Percentiles rank a stretch among this genome's conserved stretches.
Evolutionary conservation across 495 filamentous ascomycete genomes (phyloP).

Genomic region (Neurospora terricola): DNA sequence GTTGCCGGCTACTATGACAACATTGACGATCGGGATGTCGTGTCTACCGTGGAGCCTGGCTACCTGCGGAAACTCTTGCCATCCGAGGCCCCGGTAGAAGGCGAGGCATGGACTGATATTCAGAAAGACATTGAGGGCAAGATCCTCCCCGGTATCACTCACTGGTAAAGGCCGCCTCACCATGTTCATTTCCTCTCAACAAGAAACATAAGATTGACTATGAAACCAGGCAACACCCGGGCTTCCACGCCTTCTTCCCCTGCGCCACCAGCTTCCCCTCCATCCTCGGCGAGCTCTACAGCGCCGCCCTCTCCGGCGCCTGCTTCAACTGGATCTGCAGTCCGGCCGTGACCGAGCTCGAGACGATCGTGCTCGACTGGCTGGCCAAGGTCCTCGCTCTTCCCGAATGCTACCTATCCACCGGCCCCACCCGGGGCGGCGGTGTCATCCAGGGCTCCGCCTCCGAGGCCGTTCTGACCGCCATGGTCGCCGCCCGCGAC

Average conservation of each 20-base stretch:
- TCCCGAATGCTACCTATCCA: slow-evolving; percentile 67
- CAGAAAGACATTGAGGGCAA: slow-evolving; percentile 77
- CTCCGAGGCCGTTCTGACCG: slow-evolving; percentile 76
- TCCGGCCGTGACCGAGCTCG: slow-evolving; percentile 89
- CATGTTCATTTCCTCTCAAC: not conserved
- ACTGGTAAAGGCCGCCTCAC: slow-evolving; percentile 50
- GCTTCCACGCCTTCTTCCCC: slow-evolving; percentile 96
- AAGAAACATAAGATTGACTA: not conserved
- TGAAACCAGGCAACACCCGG: slow-evolving; percentile 55
- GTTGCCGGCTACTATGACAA: slow-evolving; percentile 78
- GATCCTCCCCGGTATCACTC: slow-evolving; percentile 89
- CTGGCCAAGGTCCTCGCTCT: slow-evolving; percentile 63
- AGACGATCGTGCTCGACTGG: slow-evolving; percentile 88
- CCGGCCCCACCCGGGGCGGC: slow-evolving; percentile 61
- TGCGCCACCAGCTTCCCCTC: slow-evolving; percentile 73
- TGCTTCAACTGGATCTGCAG: slow-evolving; percentile 98
- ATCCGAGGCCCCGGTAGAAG: slow-evolving; percentile 55
- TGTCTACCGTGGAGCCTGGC: slow-evolving; percentile 72
- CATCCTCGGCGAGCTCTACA: slow-evolving; percentile 91
- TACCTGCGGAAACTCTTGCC: slow-evolving; percentile 80
- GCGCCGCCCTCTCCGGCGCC: slow-evolving; percentile 74
- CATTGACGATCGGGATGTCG: slow-evolving; percentile 58
- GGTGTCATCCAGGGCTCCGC: slow-evolving; percentile 95
- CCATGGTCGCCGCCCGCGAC: slow-evolving; percentile 84
- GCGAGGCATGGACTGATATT: slow-evolving; percentile 71